Evolutionary conservation across 192 early-diverging fungal species (phyloP), one percentile per base, ranked within the genome.

Genomic region (Phycomyces nitens): DNA sequence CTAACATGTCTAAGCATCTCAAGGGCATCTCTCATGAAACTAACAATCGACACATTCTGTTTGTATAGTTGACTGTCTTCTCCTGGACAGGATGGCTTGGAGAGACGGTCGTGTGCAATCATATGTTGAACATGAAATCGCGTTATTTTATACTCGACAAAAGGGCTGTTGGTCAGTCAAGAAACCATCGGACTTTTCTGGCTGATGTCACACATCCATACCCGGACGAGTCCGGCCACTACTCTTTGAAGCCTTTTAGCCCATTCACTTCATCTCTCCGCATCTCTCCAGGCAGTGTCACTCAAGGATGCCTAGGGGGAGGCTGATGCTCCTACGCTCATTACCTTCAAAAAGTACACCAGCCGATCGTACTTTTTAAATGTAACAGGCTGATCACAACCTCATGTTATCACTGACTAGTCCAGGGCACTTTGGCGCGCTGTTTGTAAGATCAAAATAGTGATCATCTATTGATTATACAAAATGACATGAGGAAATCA

Each of bases 61-160:
- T 18, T 14, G 18, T 3, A n/a, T 3, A 47, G 18, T 7, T n/a
- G 44, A 47, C 44, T 47, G 44, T 47, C 44, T 47, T 47, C 44
- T 47, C 44, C 44, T 47, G 44, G 44, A 47, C 18, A 47, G 44
- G 44, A 14, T 14, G 44, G 44, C 18, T n/a, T 47, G 44, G 44
- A 47, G 44, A 47, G 44, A 47, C 44, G 44, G 44, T 47, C 44
- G 12, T n/a, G 18, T n/a, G 44, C 18, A 47, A 18, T 47, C 44
- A 47, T 47, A 47, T 47, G 44, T 47, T 47, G 44, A 47, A 47
- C 44, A 47, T 47, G 44, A 47, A 47, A 47, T 47, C 44, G 44
- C 44, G 44, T 47, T 47, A 47, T 47, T 47, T 47, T 47, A 47
- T 47, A 47, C 44, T 47, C 18, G 44, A n/a, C 44, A 11, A 47